phyloP scores from a whole-genome alignment of 768 basidiomycete species.

The Suillus clintonianus region DNA sequence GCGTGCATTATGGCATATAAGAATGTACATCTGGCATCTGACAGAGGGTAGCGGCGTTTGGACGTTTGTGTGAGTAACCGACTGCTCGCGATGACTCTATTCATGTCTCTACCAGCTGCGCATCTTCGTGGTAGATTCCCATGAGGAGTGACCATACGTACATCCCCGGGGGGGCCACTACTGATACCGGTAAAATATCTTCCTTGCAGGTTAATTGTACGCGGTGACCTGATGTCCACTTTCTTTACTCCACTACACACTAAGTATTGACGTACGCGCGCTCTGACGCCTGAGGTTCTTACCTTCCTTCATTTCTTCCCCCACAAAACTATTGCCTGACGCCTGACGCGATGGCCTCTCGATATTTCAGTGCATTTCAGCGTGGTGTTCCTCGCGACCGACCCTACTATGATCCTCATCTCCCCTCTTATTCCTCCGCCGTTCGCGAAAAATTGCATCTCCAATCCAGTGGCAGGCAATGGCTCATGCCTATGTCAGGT shows the following conservation, averaged over 20 bases:
- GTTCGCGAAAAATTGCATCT: constrained; percentile 41
- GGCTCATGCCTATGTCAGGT: constrained; percentile 57
- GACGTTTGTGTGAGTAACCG: not conserved
- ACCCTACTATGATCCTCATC: constrained; percentile 1
- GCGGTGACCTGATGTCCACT: constrained; percentile 2
- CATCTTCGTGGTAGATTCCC: not conserved
- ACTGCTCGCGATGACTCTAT: not conserved
- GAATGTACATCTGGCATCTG: not conserved
- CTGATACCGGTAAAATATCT: constrained; percentile 7
- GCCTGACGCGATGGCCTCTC: constrained; percentile 1
- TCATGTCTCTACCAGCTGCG: not conserved
- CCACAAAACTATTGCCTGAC: not conserved
- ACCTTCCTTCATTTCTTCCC: constrained; percentile 1
- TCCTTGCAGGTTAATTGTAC: constrained; percentile 1
- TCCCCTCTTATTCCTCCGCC: constrained; percentile 28
- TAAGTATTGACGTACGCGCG: not conserved
- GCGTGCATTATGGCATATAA: not conserved
- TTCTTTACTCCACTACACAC: not conserved
- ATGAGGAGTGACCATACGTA: not conserved
- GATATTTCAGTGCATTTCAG: constrained; percentile 8
- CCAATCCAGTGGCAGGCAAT: constrained; percentile 36
- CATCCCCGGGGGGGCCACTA: not conserved
- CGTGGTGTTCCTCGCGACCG: constrained; percentile 7
- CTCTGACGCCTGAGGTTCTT: not conserved
- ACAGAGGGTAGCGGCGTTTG: not conserved